phyloP scores from a whole-genome alignment of 2,329 filamentous ascomycete species.

The Cladophialophora carrionii region DNA sequence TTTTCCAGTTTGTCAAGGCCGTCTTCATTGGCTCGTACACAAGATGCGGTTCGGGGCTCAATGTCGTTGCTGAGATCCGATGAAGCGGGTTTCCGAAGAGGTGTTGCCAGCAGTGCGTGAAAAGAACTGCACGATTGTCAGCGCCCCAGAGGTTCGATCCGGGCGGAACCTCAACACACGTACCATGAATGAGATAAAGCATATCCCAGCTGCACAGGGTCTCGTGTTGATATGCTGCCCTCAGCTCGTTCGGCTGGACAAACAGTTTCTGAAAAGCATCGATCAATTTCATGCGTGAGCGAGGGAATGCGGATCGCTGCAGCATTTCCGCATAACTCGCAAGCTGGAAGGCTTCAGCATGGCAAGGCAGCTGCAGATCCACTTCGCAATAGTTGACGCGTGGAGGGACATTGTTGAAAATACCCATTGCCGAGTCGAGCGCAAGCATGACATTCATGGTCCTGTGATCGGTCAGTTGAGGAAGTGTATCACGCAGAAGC shows the following conservation, averaged over 20 bases:
- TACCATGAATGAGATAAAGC: constrained; percentile 50
- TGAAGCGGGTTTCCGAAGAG: constrained; percentile 44
- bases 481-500: neutral
- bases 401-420: constrained; percentile 52
- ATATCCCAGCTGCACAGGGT: constrained; percentile 46
- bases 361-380: constrained; percentile 50
- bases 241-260: constrained; percentile 29
- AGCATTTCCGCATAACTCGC: constrained; percentile 44
- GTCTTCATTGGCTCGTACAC: constrained; percentile 41
- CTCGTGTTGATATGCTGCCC: constrained; percentile 25
- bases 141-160: neutral
- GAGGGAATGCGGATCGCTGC: constrained; percentile 39
- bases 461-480: constrained; percentile 37
- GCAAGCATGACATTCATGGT: constrained; percentile 48
- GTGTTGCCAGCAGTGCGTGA: constrained; percentile 48
- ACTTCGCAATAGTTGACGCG: constrained; percentile 48
- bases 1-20: constrained; percentile 47
- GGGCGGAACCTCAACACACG: constrained; percentile 22
- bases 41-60: constrained; percentile 15
- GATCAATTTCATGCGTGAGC: constrained; percentile 45
- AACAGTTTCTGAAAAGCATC: constrained; percentile 49
- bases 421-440: constrained; percentile 51
- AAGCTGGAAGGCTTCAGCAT: constrained; percentile 46
- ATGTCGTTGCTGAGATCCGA: constrained; percentile 28
- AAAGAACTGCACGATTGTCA: constrained; percentile 42